Base-by-base conservation (phyloP, 495 filamentous ascomycete species). In the Copromyces sp. region DNA sequence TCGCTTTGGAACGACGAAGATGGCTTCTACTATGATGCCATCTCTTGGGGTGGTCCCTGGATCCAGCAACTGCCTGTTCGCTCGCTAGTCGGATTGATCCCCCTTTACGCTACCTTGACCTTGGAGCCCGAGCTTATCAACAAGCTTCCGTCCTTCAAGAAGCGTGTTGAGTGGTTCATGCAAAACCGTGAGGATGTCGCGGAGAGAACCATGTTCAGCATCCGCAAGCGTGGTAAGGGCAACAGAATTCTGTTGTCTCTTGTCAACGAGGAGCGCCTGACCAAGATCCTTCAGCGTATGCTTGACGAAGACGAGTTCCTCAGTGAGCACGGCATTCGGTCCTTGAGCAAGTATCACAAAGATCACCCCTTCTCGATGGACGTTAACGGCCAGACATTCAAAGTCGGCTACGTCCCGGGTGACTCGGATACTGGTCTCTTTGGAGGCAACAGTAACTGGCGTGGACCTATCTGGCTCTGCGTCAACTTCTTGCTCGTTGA, bases 11-110 rank as follows among this genome's bases (percentile, higher is more conserved):
- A 97, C 74, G 94, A 97, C 16, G 86, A 95, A 72, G 95, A 98
- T 75, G 91, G 91, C 75, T 98, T 98, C 86, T 98, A 98, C 85
- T 98, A 98, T 81, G 95, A 98, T 84, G 94, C 95, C 37, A 98
- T 98, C 72, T 94, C 93, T 9, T 97, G 93, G 86, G 95, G 95
- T 41, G 94, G 93, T 9, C 94, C 93, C 39, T 95, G 91, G 90
- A 91, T 92, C 41, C 92, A 97, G 80, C 94, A 97, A 77, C 89
- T 98, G 73, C 95, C 93, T 3, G 92, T 98, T 53, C 84, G 93
- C 71, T 97, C 95, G 4, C 88, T 98, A 17, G 95, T 98, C 37
- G 95, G 95, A 7, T 83, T 98, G 53, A 97, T 98, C 75, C 95
- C 95, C 3, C 86, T 98, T 0, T 98, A 95, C 76, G 94, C 93